Base-by-base conservation (phyloP, 257 asterid genomes). In the Linderniella brevidens region DNA sequence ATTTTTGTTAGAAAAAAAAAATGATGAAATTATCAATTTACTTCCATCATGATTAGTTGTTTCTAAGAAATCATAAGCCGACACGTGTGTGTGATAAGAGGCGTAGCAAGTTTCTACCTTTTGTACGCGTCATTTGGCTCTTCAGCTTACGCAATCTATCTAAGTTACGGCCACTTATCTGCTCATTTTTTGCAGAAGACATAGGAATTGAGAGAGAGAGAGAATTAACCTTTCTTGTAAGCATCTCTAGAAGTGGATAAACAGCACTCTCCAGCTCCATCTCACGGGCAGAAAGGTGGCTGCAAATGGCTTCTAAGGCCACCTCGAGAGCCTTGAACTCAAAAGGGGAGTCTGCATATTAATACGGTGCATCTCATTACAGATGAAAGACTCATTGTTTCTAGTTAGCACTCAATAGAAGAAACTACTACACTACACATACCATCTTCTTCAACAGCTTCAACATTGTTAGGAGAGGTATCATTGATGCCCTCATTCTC, bases 111-210 rank as follows among this genome's bases (percentile, higher is more conserved):
- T 15, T 14, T 16, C 14, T 59, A 87, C 97, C 93, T 87, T 88
- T 62, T 88, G 97, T 18, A 88, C 97, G 15, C 95, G 93, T 87
- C 95, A 87, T 87, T 60, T 80, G 93, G 78, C 93, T 77, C 78
- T 87, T 87, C 29, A 83, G 54, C 56, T 80, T 87, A 42, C 93
- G 84, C 10, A 87, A 90, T 35, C 88, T 69, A 60, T 87, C 97
- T 60, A 87, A 72, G 71, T 87, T 87, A 51, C 92, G 83, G 79
- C 92, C 80, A 58, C 84, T 87, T 59, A 87, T 87, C 97, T 55
- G 46, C 41, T 41, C 29, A 18, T 48, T n/a, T n/a, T n/a, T n/a
- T 25, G 19, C 13, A 5, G 16, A 38, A 1, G 29, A 17, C 39
- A 47, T 12, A 15, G 19, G 9, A 45, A 35, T 36, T 35, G 19